Percentiles rank a stretch among this genome's conserved stretches.
Evolutionary conservation across 2,329 filamentous ascomycete species (phyloP).

Genomic region (Aaosphaeria arxii): DNA sequence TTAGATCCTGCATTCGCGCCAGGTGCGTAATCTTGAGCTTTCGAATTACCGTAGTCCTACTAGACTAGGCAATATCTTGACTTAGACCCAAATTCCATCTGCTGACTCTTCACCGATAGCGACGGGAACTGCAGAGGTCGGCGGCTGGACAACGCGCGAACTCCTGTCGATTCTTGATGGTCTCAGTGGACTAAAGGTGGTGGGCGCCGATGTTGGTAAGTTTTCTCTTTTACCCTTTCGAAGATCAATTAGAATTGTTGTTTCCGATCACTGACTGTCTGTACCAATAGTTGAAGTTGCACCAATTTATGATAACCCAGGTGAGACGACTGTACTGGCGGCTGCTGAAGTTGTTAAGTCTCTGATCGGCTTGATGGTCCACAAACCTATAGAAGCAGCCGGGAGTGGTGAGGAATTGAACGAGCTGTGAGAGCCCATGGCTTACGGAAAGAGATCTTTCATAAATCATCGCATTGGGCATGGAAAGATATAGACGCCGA

Average conservation of each 20-base stretch:
- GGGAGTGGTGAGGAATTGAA: neutral
- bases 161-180: slow-evolving; percentile 58
- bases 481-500: too few relatives aligned
- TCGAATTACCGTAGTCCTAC: neutral
- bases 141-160: slow-evolving; percentile 61
- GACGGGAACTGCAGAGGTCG: slow-evolving; percentile 60
- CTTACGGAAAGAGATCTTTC: too few relatives aligned
- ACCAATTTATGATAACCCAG: slow-evolving; percentile 60
- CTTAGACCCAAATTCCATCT: neutral
- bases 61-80: neutral
- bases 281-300: slow-evolving; percentile 54
- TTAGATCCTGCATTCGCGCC: slow-evolving; percentile 55
- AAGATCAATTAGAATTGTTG: neutral
- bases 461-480: too few relatives aligned
- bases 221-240: slow-evolving; percentile 1
- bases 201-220: slow-evolving; percentile 57
- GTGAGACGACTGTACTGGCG: slow-evolving; percentile 55
- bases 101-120: slow-evolving; percentile 26
- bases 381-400: slow-evolving; percentile 30
- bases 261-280: neutral
- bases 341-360: slow-evolving; percentile 55
- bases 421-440: neutral
- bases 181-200: slow-evolving; percentile 55
- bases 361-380: slow-evolving; percentile 48
- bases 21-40: slow-evolving; percentile 31